These are phyloP conservation scores for Chrysosphaeria jannelii DNA, from an alignment of 2,329 filamentous ascomycete genomes.

Conservation along the genomic window DNA sequence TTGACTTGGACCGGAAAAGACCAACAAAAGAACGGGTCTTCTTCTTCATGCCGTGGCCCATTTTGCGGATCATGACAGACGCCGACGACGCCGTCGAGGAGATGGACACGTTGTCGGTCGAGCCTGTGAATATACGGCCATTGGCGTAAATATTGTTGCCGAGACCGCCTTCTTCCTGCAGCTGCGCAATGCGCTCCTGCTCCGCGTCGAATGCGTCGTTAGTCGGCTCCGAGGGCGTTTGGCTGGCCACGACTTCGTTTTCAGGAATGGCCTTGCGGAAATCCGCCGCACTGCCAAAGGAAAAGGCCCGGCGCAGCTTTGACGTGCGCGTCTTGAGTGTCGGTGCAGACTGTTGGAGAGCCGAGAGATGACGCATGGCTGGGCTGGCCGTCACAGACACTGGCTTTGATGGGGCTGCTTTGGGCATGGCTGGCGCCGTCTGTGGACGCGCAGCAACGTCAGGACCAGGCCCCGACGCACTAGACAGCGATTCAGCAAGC, in stretches of 20 bases:
- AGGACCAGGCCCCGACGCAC: background rate
- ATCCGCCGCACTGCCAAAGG: slow-evolving; percentile 85
- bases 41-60: slow-evolving; percentile 97
- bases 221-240: slow-evolving; percentile 33
- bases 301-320: slow-evolving; percentile 68
- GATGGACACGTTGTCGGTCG: slow-evolving; percentile 81
- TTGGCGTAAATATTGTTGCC: slow-evolving; percentile 84
- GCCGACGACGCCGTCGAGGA: slow-evolving; percentile 73
- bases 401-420: background rate
- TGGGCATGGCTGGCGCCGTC: too few species aligned
- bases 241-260: slow-evolving; percentile 11
- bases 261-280: slow-evolving; percentile 40
- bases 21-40: slow-evolving; percentile 72
- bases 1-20: slow-evolving; percentile 76
- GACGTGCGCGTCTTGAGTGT: slow-evolving; percentile 78
- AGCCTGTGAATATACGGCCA: slow-evolving; percentile 59
- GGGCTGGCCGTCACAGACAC: slow-evolving; percentile 20
- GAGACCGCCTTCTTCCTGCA: slow-evolving; percentile 75
- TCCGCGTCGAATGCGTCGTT: slow-evolving; percentile 53
- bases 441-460: too few species aligned
- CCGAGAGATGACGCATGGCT: slow-evolving; percentile 58
- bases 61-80: slow-evolving; percentile 87
- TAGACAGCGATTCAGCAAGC: too few species aligned
- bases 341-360: slow-evolving; percentile 67
- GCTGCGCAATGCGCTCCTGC: slow-evolving; percentile 68